Evolutionary conservation across 2,329 filamentous ascomycete genomes (phyloP), one percentile per base, ranked within the genome.

Genomic region (Corynespora cassiicola): DNA sequence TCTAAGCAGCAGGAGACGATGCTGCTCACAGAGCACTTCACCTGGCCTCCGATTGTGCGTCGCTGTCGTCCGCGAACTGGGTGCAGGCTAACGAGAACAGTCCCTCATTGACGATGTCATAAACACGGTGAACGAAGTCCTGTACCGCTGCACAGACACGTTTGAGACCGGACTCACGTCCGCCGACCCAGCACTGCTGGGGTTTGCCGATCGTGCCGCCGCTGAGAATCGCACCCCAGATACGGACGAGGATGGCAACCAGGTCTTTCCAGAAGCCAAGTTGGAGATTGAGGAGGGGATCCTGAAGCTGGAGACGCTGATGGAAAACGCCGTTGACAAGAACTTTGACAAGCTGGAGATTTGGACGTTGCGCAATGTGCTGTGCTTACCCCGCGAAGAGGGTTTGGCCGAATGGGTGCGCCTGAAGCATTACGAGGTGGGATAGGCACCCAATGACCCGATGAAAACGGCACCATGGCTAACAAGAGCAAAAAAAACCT

Each of bases 81-180:
- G n/a, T n/a, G n/a, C n/a, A n/a, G n/a, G n/a, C n/a, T n/a, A n/a
- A n/a, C n/a, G n/a, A n/a, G n/a, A n/a, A 17, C 59, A 96, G 91
- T 88, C 88, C 45, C 82, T 99, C 26, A 87, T 99, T 62, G 94
- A 99, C 81, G 92, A 97, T 72, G 91, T 97, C 57, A 96, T 97
- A 75, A 96, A 97, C 76, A 88, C 87, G 38, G 84, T 96, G 69
- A 99, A 97, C 75, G 88, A 92, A 61, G 82, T 96, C 58, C 87
- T 94, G 60, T 94, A 95, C 71, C 87, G 87, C 67, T 91, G 90
- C 36, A 85, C 96, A 59, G 88, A 89, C 59, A 89, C 87, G 45
- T 84, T 97, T 51, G 94, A 97, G 70, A 82, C 84, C 38, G 88
- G 89, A 1, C 83, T 99, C 14, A 76, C 89, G 31, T 79, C 80